Percentiles rank a stretch among this genome's conserved stretches.
Conservation (phyloP, 257 asterid genomes). For the Knoxia roxburghii region DNA sequence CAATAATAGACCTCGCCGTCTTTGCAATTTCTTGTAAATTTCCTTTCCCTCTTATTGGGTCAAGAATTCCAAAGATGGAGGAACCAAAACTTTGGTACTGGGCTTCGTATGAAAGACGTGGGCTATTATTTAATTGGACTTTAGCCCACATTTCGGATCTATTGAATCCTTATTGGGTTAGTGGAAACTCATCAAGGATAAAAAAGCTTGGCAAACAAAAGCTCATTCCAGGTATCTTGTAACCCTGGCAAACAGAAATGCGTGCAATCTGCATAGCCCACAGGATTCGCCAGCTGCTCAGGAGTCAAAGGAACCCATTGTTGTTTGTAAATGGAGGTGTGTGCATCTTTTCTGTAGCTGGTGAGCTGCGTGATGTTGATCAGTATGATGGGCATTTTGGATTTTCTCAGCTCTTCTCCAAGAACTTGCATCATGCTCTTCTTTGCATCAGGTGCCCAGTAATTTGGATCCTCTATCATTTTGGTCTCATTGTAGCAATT, state of each 20-base stretch:
- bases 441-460: constrained; percentile 38
- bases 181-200: too few relatives aligned
- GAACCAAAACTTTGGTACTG: too few relatives aligned
- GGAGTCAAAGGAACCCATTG: constrained; percentile 42
- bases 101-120: too few relatives aligned
- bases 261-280: constrained; percentile 65
- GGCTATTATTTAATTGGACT: too few relatives aligned
- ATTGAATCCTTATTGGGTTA: too few relatives aligned
- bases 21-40: too few relatives aligned
- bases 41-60: too few relatives aligned
- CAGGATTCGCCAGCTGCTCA: constrained; percentile 43
- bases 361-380: constrained; percentile 67
- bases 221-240: constrained; percentile 80
- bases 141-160: too few relatives aligned
- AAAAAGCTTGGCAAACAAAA: constrained; percentile 57
- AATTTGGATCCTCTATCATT: constrained; percentile 34
- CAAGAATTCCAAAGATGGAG: too few relatives aligned
- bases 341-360: constrained; percentile 64
- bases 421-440: constrained; percentile 37
- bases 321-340: constrained; percentile 60
- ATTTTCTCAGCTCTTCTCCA: constrained; percentile 34
- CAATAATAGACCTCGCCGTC: too few relatives aligned
- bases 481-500: constrained; percentile 66
- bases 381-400: constrained; percentile 49
- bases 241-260: constrained; percentile 92